phyloP scores from a whole-genome alignment of 306 rosid genomes.

The Cicer chorassanicum region DNA sequence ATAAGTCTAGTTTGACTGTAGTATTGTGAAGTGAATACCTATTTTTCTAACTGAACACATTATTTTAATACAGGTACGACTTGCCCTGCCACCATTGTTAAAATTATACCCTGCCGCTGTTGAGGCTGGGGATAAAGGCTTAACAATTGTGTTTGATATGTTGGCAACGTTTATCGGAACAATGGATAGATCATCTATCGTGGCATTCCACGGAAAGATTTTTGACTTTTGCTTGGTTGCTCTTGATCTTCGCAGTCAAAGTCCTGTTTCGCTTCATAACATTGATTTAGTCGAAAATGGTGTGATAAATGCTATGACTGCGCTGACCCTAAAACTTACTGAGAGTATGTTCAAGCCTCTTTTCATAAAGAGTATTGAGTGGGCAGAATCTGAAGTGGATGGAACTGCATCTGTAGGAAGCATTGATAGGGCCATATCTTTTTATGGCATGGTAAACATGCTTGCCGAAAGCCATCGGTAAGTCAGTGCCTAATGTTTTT shows the following conservation, averaged over 20 bases:
- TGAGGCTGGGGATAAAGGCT: conserved; percentile 79
- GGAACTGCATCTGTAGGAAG: conserved; percentile 55
- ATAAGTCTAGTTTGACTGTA: background rate
- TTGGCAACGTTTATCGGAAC: conserved; percentile 59
- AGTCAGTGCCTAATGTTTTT: conserved; percentile 40
- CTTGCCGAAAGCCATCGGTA: conserved; percentile 87
- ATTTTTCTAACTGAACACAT: conserved; percentile 20
- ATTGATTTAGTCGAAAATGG: conserved; percentile 69
- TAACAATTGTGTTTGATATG: conserved; percentile 74
- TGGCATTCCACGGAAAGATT: conserved; percentile 67
- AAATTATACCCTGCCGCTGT: conserved; percentile 61
- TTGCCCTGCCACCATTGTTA: conserved; percentile 72
- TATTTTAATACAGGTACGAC: conserved; percentile 75
- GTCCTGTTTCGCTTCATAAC: conserved; percentile 62
- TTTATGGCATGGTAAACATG: conserved; percentile 79
- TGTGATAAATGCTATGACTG: conserved; percentile 62
- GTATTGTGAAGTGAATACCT: conserved; percentile 19
- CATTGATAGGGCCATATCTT: conserved; percentile 80
- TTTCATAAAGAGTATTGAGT: conserved; percentile 81
- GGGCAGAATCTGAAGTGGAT: conserved; percentile 77
- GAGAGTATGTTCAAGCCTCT: conserved; percentile 93
- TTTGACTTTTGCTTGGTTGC: conserved; percentile 81
- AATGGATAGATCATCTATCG: conserved; percentile 78
- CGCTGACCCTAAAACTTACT: conserved; percentile 82
- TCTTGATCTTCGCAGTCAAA: conserved; percentile 80